Evolutionary conservation across 768 basidiomycete species (phyloP), one percentile per base, ranked within the genome.

Genomic region (Pisolithus sp.): DNA sequence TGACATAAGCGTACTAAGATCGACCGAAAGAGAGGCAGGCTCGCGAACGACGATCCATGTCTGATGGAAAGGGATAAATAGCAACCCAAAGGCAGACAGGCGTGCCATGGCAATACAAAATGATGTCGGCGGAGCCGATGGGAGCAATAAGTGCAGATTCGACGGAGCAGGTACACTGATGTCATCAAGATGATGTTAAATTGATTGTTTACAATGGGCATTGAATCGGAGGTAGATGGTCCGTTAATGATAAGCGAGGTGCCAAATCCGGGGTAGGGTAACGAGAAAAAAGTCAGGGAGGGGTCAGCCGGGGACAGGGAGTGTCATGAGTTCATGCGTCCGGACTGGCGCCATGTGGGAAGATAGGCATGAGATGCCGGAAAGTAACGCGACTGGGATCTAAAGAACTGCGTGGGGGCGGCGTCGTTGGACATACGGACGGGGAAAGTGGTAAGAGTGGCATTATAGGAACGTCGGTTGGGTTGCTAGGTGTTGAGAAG

Each of bases 281-380:
- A 36, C 42, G 52, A 51, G 24, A 28, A 57, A n/a, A n/a, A n/a
- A n/a, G n/a, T n/a, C 26, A 4, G 26, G 26, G n/a, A 52, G 21
- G 50, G 48, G 38, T 49, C 46, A 41, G 34, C 24, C 17, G 15
- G 54, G 59, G 46, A 40, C 45, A 31, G 37, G 45, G 46, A 38
- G 28, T 38, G 7, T 64, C 51, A 56, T 34, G 45, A 52, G 23
- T 1, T 31, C 59, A 53, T 20, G 49, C 51, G 40, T 49, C 30
- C 28, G 56, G 54, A 38, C 55, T 53, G 57, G 50, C 39, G 41
- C 57, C 62, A 41, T 58, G 69, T 50, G 70, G 70, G 57, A 75
- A 69, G 50, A 82, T 75, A 37, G 83, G 83, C 80, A 85, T 82
- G 61, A 85, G 79, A 57, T 81, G 73, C 62, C 71, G 74, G 56